A percentile compares a stretch with the other conserved stretches of the same genome.
These are phyloP conservation scores for Thecaphora frezii DNA, from an alignment of 1,284 basidiomycete genomes.

Conservation along the genomic window DNA sequence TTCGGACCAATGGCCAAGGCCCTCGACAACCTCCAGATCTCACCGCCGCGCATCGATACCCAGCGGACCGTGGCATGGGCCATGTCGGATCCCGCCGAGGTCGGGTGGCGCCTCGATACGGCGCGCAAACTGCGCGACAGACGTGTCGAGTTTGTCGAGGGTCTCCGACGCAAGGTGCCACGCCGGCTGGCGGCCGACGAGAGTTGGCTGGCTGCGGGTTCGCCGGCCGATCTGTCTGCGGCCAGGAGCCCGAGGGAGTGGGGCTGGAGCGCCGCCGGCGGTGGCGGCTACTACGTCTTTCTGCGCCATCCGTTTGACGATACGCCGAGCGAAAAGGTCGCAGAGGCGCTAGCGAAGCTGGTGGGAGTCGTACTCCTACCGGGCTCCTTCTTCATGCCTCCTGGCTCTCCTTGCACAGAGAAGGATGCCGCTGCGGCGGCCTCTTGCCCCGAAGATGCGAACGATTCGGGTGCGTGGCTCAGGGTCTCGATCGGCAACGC, in stretches of 20 bases:
- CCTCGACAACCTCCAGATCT: constrained; percentile 70
- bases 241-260: constrained; percentile 26
- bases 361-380: constrained; percentile 45
- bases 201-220: constrained; percentile 5
- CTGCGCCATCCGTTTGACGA: constrained; percentile 42
- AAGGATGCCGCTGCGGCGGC: not conserved
- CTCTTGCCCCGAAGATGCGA: not conserved
- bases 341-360: constrained; percentile 35
- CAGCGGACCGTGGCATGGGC: constrained; percentile 46
- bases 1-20: constrained; percentile 65
- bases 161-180: constrained; percentile 32
- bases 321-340: constrained; percentile 25
- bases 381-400: constrained; percentile 34
- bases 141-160: constrained; percentile 67
- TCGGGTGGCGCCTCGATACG: constrained; percentile 63
- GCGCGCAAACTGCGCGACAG: constrained; percentile 66
- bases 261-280: constrained; percentile 55
- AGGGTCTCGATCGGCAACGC: constrained; percentile 37
- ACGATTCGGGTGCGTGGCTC: constrained; percentile 13
- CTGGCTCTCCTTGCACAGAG: not conserved
- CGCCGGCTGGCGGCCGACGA: constrained; percentile 16
- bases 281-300: constrained; percentile 59
- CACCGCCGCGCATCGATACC: constrained; percentile 33
- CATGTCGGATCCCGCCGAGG: constrained; percentile 26
- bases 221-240: not conserved